Percentiles rank a stretch among this genome's conserved stretches.
phyloP scores from a whole-genome alignment of 257 asterid species.

The Rauvolfia tetraphylla region DNA sequence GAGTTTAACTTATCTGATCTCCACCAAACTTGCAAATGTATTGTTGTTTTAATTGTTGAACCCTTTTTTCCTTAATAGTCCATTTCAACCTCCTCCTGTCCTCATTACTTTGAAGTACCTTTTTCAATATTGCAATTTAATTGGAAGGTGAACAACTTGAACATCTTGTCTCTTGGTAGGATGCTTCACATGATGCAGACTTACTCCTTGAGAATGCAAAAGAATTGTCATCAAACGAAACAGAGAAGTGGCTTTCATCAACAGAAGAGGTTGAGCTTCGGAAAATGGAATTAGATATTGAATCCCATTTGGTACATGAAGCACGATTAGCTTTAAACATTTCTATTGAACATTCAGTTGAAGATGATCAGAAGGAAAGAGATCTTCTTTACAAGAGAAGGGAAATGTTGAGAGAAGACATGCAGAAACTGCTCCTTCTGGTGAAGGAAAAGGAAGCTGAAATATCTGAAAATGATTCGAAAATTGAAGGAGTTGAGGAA shows the following conservation, averaged over 20 bases:
- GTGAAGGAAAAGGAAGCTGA: constrained; percentile 47
- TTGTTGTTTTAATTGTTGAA: neutral
- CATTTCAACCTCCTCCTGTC: neutral
- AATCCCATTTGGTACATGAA: constrained; percentile 33
- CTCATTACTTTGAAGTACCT: neutral
- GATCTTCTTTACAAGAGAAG: constrained; percentile 33
- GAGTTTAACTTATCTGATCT: neutral
- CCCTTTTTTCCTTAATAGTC: neutral
- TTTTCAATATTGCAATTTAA: neutral
- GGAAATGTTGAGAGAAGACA: constrained; percentile 33
- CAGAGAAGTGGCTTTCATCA: constrained; percentile 31
- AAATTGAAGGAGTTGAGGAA: constrained; percentile 34
- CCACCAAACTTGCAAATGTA: neutral
- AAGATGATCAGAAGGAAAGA: constrained; percentile 36
- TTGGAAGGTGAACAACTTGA: constrained; percentile 5
- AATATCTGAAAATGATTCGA: constrained; percentile 38
- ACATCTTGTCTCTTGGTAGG: constrained; percentile 26
- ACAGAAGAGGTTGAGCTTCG: constrained; percentile 35
- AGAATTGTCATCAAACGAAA: constrained; percentile 27
- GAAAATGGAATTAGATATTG: constrained; percentile 36
- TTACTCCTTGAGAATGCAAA: constrained; percentile 33
- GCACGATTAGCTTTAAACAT: constrained; percentile 25
- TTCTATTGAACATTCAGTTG: constrained; percentile 31
- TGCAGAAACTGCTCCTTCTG: constrained; percentile 36
- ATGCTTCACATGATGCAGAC: constrained; percentile 40